Evolutionary conservation across 768 basidiomycete species (phyloP), one percentile per base, ranked within the genome.

Genomic region (Hypsizygus marmoreus): DNA sequence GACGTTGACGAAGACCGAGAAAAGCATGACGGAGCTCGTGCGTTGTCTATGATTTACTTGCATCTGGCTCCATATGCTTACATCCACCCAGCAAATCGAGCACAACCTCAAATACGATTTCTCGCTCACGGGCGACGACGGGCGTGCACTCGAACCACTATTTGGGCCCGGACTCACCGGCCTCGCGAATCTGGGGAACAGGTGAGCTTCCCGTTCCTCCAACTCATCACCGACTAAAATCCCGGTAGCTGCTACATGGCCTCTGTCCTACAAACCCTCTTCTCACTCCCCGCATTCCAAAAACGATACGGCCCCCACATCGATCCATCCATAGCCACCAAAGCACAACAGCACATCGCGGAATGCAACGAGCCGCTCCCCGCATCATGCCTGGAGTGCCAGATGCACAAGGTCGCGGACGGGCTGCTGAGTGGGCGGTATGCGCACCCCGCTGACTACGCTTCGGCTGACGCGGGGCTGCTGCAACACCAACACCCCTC

Each of bases 101-200:
- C 93, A 97, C 53, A 99, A 99, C 60, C 71, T 98, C 25, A 83
- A 81, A 35, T 98, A 91, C 62, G 95, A 98, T 61, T 97, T 98
- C 65, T 91, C 89, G 0, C 79, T 99, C 47, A 90, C 87, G 0
- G 81, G 78, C 14, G 90, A 94, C 47, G 84, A 91, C 41, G 95
- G 95, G 2, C 84, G 87, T 23, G 88, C 92, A 1, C 73, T 97
- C 5, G 81, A 91, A 53, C 94, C 94, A 1, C 70, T 97, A 9
- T 94, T 88, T 61, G 97, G 97, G 0, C 81, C 87, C 3, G 91
- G 91, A 1, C 63, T 95, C 22, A 98, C 95, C 0, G 97, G 97
- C 2, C 71, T 98, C 0, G 72, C 82, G 17, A 98, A 99, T 63
- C 79, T 99, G 2, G 97, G 95, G 1, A 98, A 98, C 66, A 93